A percentile compares a stretch with the other conserved stretches of the same genome.
Evolutionary conservation across 768 basidiomycete genomes (phyloP).

Genomic region (Fomitopsis serialis): DNA sequence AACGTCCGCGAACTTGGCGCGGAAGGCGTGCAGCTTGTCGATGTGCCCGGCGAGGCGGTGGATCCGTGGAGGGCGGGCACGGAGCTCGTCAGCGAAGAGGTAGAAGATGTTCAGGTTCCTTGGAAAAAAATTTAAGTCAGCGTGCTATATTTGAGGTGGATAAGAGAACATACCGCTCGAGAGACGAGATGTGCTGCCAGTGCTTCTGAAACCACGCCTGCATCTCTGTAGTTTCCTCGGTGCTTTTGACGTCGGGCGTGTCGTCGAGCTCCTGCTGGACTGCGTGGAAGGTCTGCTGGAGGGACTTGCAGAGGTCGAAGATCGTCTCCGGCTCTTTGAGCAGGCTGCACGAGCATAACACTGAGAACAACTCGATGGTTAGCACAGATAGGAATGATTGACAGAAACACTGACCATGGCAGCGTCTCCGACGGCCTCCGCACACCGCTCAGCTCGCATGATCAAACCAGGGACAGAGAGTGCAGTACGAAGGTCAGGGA

Average conservation of each 20-base stretch:
- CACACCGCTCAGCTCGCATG: constrained; percentile 9
- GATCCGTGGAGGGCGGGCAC: constrained; percentile 13
- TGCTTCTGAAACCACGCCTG: constrained; percentile 14
- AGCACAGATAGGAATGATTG: not conserved
- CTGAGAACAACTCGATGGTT: not conserved
- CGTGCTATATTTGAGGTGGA: not conserved
- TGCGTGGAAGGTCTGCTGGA: constrained; percentile 3
- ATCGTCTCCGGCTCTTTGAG: constrained; percentile 13
- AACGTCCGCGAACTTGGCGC: constrained; percentile 15
- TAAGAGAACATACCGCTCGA: constrained; percentile 9
- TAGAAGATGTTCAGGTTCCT: constrained; percentile 15
- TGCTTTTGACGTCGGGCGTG: constrained; percentile 9
- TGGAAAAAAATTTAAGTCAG: not conserved
- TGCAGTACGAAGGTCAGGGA: constrained; percentile 6
- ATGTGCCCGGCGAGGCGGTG: constrained; percentile 12
- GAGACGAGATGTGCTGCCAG: constrained; percentile 10
- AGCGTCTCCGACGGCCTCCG: constrained; percentile 10
- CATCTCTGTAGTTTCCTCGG: constrained; percentile 6
- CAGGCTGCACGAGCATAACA: constrained; percentile 11
- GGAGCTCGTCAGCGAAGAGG: constrained; percentile 12
- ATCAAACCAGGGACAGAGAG: constrained; percentile 9
- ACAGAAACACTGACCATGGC: constrained; percentile 8
- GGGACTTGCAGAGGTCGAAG: constrained; percentile 5
- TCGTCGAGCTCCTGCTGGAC: constrained; percentile 11
- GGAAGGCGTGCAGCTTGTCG: constrained; percentile 15